Evolutionary conservation across 495 filamentous ascomycete genomes (phyloP), one percentile per base, ranked within the genome.

Genomic region (Cercophora samala): DNA sequence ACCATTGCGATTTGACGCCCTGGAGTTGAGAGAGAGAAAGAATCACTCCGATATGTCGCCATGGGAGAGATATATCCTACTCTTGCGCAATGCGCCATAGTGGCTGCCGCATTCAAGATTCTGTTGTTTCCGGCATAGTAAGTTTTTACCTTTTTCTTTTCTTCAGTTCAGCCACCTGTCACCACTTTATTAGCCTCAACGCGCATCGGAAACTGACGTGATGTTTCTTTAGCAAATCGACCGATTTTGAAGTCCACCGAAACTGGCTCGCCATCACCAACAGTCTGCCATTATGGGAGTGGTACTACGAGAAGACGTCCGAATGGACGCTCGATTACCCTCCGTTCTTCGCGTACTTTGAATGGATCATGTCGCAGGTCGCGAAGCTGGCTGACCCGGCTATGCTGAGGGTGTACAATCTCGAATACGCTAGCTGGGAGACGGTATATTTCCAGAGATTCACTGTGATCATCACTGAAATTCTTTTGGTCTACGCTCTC

Each of bases 271-370:
- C 95, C 64, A 91, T 97, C 64, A 97, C 95, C 2, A 84, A 96
- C 79, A 97, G 90, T 25, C 82, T 97, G 37, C 92, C 95, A 1
- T 81, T 93, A 46, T 86, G 91, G 80, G 84, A 95, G 73, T 99
- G 94, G 94, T 97, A 97, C 81, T 95, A 88, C 72, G 95, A 99
- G 80, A 90, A 92, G 83, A 96, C 93, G 2, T 98, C 95, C 11
- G 90, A 97, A 90, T 99, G 95, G 95, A 97, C 95, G 0, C 90
- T 99, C 69, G 95, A 99, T 78, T 99, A 99, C 76, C 95, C 95
- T 1, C 95, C 95, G 13, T 97, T 97, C 81, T 99, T 99, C 71
- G 95, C 95, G 59, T 92, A 88, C 69, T 97, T 98, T 78, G 95
- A 98, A 84, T 99, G 92, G 92, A 73, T 90, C 60, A 84, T 98